Evolutionary conservation across 306 rosid genomes (phyloP).

Genomic region (Quillaja saponaria): DNA sequence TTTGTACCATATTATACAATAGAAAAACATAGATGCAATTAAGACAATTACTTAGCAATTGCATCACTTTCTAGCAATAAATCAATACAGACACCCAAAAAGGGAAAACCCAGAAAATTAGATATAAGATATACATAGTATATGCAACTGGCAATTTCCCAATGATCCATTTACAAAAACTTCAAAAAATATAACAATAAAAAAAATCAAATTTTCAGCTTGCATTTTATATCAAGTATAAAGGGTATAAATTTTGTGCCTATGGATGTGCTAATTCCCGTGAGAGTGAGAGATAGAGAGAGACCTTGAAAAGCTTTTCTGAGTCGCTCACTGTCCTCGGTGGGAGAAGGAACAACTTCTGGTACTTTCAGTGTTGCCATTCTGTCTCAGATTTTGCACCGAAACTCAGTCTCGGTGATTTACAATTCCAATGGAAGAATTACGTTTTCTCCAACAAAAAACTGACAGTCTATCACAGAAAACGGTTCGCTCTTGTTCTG

Average conservation of each 20-base stretch:
- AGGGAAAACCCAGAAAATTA: too few relatives aligned
- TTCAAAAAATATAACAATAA: too few relatives aligned
- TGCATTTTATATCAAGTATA: neutral
- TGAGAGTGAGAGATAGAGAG: constrained; percentile 25
- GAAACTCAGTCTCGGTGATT: constrained; percentile 23
- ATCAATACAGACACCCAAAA: too few relatives aligned
- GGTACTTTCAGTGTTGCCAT: constrained; percentile 77
- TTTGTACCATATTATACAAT: too few relatives aligned
- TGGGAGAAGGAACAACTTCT: constrained; percentile 68
- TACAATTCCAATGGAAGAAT: neutral
- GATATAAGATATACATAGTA: too few relatives aligned
- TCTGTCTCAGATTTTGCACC: neutral
- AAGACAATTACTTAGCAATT: too few relatives aligned
- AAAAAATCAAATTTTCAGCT: too few relatives aligned
- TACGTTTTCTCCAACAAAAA: neutral
- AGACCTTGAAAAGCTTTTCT: constrained; percentile 72
- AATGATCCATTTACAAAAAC: constrained; percentile 4
- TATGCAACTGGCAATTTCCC: too few relatives aligned
- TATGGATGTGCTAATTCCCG: neutral
- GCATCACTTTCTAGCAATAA: too few relatives aligned
- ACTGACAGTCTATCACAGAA: neutral
- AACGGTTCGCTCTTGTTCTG: constrained; percentile 22
- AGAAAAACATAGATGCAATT: too few relatives aligned
- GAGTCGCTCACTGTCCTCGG: constrained; percentile 62
- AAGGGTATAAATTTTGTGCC: constrained; percentile 3